phyloP scores from a whole-genome alignment of 2,329 filamentous ascomycete genomes.

The Pyricularia grisea region DNA sequence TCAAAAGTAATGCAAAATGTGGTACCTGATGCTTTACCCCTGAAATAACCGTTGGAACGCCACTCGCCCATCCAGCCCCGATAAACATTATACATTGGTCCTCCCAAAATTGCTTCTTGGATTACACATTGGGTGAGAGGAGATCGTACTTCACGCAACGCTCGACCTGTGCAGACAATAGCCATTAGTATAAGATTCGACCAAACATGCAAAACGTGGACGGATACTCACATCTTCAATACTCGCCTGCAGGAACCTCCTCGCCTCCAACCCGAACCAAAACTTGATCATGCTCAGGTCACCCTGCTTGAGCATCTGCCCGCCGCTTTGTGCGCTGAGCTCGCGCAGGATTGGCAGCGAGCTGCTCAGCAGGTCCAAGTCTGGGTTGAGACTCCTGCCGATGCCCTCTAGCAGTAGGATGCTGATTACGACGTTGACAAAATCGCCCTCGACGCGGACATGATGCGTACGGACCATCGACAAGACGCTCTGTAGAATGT shows the following conservation, averaged over 20 bases:
- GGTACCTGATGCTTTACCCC: not conserved
- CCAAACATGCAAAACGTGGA: not conserved
- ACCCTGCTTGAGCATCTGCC: constrained; percentile 58
- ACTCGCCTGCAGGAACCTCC: constrained; percentile 82
- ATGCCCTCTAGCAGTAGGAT: constrained; percentile 92
- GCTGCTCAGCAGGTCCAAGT: constrained; percentile 76
- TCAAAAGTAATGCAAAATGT: not conserved
- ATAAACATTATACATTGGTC: not conserved
- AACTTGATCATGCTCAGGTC: constrained; percentile 82
- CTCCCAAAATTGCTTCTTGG: not conserved
- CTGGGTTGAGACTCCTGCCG: constrained; percentile 74
- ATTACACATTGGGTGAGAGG: constrained; percentile 74
- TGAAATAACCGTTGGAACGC: not conserved
- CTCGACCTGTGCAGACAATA: constrained; percentile 50
- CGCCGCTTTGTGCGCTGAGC: constrained; percentile 68
- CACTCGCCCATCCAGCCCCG: not conserved
- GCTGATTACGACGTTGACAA: constrained; percentile 95
- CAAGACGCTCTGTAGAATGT: constrained; percentile 84
- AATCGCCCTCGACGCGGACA: constrained; percentile 90
- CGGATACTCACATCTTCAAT: constrained; percentile 64
- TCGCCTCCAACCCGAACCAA: constrained; percentile 83
- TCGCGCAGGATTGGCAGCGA: constrained; percentile 85
- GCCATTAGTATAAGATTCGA: constrained; percentile 1
- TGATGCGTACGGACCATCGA: constrained; percentile 88
- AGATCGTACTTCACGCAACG: constrained; percentile 85